A percentile compares a stretch with the other conserved stretches of the same genome.
phyloP scores from a whole-genome alignment of 345 rosid genomes.

The Aurinia saxatilis region DNA sequence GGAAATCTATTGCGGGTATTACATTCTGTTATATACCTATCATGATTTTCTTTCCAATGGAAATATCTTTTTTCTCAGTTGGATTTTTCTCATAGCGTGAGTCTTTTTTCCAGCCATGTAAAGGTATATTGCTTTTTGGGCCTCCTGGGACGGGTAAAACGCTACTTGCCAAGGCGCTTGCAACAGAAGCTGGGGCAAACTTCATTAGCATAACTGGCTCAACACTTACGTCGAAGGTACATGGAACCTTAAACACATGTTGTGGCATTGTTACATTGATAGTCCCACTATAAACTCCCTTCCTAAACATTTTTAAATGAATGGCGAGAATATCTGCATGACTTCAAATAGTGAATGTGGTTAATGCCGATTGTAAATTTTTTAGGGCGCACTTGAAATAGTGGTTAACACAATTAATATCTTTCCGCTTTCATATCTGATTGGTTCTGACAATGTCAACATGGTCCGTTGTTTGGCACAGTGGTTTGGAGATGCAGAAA shows the following conservation, averaged over 20 bases:
- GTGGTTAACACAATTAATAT: not conserved
- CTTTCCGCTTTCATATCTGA: not conserved
- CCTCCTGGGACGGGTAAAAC: slow-evolving; percentile 99
- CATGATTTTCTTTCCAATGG: not conserved
- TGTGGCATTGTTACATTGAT: not conserved
- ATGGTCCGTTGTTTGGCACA: slow-evolving; percentile 25
- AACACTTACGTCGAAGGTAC: slow-evolving; percentile 92
- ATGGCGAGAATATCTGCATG: not conserved
- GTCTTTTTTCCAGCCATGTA: slow-evolving; percentile 68
- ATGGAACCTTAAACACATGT: not conserved
- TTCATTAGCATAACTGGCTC: slow-evolving; percentile 98
- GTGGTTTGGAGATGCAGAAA: slow-evolving; percentile 99
- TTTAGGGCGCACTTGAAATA: not conserved
- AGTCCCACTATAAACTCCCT: not conserved
- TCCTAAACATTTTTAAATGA: not conserved
- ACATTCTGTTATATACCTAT: not conserved
- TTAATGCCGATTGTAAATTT: not conserved
- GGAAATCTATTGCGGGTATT: slow-evolving; percentile 90
- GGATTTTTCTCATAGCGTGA: not conserved
- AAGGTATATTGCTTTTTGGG: slow-evolving; percentile 96
- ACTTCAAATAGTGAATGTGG: not conserved
- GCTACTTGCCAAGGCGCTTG: slow-evolving; percentile 92
- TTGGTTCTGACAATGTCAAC: slow-evolving; percentile 13
- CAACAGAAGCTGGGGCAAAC: slow-evolving; percentile 97
- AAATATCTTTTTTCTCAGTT: not conserved